Evolutionary conservation across 202 grass and related monocot genomes (phyloP).

Genomic region (Zoysia matrella): DNA sequence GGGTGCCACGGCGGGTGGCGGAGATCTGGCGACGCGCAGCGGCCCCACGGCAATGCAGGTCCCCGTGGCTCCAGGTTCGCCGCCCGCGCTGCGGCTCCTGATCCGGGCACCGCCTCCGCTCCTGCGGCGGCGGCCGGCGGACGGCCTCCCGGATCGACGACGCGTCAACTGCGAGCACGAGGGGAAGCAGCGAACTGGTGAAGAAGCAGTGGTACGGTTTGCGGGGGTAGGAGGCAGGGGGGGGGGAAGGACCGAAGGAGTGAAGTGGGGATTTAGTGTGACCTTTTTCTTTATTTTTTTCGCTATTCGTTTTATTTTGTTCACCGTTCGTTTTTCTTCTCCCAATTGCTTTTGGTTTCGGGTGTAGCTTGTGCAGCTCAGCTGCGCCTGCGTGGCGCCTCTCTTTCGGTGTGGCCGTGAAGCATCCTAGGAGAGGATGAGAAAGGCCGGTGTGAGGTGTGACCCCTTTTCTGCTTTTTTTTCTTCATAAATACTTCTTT

Average conservation of each 20-base stretch:
- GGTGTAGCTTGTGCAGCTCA: slow-evolving; percentile 47
- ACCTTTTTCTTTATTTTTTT: slow-evolving; percentile 9
- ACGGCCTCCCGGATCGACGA: slow-evolving; percentile 57
- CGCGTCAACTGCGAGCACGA: slow-evolving; percentile 31
- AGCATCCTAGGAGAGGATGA: neutral
- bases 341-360: slow-evolving; percentile 24
- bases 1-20: slow-evolving; percentile 29
- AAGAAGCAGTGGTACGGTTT: slow-evolving; percentile 45
- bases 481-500: neutral
- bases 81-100: neutral
- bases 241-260: slow-evolving; percentile 6
- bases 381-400: slow-evolving; percentile 17
- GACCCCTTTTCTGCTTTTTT: neutral
- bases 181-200: slow-evolving; percentile 41
- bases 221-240: neutral
- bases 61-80: slow-evolving; percentile 38
- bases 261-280: slow-evolving; percentile 56
- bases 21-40: slow-evolving; percentile 53
- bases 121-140: slow-evolving; percentile 7
- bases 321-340: neutral
- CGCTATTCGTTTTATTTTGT: no score
- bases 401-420: slow-evolving; percentile 26
- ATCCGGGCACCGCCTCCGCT: slow-evolving; percentile 1
- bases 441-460: neutral
- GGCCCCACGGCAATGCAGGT: slow-evolving; percentile 54